phyloP scores from a whole-genome alignment of 2,329 filamentous ascomycete genomes.

The Malbranchea zuffiana region DNA sequence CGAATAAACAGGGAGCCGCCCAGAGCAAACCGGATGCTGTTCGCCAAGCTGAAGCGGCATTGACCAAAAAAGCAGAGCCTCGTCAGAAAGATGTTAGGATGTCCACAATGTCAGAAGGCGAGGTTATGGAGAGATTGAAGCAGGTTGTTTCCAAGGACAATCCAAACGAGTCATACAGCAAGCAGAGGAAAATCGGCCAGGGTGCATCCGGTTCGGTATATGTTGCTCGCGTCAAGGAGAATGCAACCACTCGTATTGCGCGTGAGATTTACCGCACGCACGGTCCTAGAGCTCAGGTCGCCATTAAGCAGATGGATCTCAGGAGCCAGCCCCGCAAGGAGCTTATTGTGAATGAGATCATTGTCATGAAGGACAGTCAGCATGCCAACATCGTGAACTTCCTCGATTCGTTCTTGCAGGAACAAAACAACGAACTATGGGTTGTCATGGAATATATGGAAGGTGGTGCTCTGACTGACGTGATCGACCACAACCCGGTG shows the following conservation, averaged over 20 bases:
- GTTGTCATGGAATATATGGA: slow-evolving; percentile 99
- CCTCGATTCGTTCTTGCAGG: slow-evolving; percentile 88
- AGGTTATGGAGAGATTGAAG: slow-evolving; percentile 92
- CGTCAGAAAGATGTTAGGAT: slow-evolving; percentile 90
- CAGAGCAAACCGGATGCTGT: slow-evolving; percentile 52
- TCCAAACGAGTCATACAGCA: slow-evolving; percentile 89
- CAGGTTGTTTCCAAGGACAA: slow-evolving; percentile 94
- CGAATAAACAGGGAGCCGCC: slow-evolving; percentile 47
- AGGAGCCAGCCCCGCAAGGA: slow-evolving; percentile 96
- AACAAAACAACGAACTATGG: slow-evolving; percentile 93
- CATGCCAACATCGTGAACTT: slow-evolving; percentile 99
- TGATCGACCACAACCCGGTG: slow-evolving; percentile 92
- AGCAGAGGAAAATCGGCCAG: slow-evolving; percentile 99
- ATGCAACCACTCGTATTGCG: slow-evolving; percentile 68
- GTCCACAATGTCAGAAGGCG: slow-evolving; percentile 94
- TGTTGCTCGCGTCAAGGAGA: slow-evolving; percentile 88
- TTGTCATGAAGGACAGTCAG: slow-evolving; percentile 99
- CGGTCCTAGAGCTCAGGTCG: slow-evolving; percentile 75
- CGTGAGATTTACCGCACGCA: slow-evolving; percentile 67
- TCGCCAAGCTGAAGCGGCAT: slow-evolving; percentile 79
- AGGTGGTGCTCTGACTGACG: slow-evolving; percentile 90
- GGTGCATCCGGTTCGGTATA: slow-evolving; percentile 97
- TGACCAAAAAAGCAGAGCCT: slow-evolving; percentile 71
- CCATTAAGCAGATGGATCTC: slow-evolving; percentile 99
- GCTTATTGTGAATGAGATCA: slow-evolving; percentile 97